Conservation (phyloP, 345 rosid genomes). For the Populus nigra region DNA sequence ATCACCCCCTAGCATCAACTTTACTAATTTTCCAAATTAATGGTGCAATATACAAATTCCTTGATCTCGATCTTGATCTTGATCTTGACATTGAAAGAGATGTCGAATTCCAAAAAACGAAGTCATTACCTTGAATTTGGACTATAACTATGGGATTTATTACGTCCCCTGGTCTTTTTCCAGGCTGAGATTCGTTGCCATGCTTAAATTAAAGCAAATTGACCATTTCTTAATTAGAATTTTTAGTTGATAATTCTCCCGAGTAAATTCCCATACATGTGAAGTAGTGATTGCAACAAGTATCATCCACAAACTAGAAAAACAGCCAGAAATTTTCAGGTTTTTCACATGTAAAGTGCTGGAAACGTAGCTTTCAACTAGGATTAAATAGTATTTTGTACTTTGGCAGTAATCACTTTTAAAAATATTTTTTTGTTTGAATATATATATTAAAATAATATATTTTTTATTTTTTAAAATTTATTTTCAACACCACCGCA, state of each 20-base stretch:
- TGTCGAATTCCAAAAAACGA: background rate
- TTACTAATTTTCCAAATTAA: background rate
- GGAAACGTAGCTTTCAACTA: background rate
- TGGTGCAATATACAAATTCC: background rate
- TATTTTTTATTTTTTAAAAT: too few species aligned
- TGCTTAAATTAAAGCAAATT: background rate
- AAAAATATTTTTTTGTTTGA: too few species aligned
- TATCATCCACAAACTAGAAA: background rate
- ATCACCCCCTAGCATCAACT: background rate
- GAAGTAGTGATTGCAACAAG: background rate
- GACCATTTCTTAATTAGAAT: background rate
- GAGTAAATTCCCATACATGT: background rate
- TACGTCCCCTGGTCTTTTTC: background rate
- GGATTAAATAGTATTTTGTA: too few species aligned
- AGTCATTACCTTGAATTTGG: background rate
- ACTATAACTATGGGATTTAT: background rate
- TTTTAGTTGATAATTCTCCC: background rate
- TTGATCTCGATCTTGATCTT: too few species aligned
- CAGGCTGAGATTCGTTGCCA: background rate
- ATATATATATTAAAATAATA: too few species aligned
- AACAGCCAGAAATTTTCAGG: background rate
- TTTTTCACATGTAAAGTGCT: constrained; percentile 6
- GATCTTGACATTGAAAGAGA: too few species aligned
- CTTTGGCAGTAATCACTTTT: too few species aligned
- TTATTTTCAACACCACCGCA: too few species aligned